Evolutionary conservation across 208 protist species (phyloP), one percentile per base, ranked within the genome.

Genomic region (Endotrypanum monterogeii): DNA sequence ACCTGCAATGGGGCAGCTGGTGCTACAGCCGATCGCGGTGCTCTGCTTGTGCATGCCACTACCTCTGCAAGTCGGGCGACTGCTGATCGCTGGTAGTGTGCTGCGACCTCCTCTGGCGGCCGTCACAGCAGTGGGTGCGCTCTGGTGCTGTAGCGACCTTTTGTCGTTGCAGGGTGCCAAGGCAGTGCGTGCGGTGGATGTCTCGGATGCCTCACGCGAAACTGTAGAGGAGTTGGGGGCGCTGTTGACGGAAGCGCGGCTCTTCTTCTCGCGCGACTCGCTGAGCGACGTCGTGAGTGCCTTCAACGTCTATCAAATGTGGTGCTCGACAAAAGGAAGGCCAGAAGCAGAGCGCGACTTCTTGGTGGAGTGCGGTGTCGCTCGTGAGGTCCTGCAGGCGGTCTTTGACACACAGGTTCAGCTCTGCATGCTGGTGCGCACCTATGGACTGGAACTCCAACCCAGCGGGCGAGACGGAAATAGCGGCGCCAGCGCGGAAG

Each of bases 231-330:
- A 81, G 50, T 78, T 82, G 77, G 55, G 20, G 6, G 83, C 82
- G 20, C 80, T 95, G n/a, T 71, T 89, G 25, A 65, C 63, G 4
- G 89, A 96, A 69, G 89, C 88, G 7, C 84, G 86, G 0, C 77
- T 83, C n/a, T 97, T 91, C 75, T 97, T 95, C 73, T 89, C 93
- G 16, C 78, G 74, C 39, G 82, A 91, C 58, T 85, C 86, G 28
- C 63, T 79, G 23, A 95, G 88, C 68, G 93, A 97, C 73, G 70
- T 90, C 9, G 83, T 88, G 23, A 83, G 79, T 65, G 77, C 74
- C 51, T 89, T 94, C 61, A 76, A 94, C 80, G 84, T 94, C 12
- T 95, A 94, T 71, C 82, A 85, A 67, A 95, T 94, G 89, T 97
- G 90, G 89, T 82, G 52, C 70, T 86, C 67, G 74, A 84, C 51